Base-by-base conservation (phyloP, 2,329 filamentous ascomycete genomes). In the Pleoardoris graminearum region DNA sequence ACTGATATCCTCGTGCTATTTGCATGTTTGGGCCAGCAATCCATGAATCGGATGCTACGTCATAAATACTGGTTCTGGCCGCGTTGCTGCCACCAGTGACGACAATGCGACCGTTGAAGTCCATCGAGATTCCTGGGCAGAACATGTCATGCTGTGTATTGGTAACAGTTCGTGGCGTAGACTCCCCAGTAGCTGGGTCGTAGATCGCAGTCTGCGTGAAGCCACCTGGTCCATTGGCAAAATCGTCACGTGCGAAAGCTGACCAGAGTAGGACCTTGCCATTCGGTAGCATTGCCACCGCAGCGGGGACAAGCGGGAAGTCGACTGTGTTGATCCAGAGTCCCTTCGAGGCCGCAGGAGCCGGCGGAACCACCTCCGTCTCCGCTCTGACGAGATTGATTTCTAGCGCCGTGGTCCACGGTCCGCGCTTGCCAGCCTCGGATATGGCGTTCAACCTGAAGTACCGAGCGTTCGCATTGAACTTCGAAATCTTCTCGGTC, bases 1-100 rank as follows among this genome's bases (percentile, higher is more conserved):
- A 68, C 45, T 85, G 82, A 41, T 80, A 85, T 78, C 83, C 85
- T 53, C 85, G 83, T 7, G 81, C 80, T 30, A 82, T 72, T 58
- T 83, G 75, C 78, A 84, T 83, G 3, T 75, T 66, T 32, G 70
- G 74, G 0, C 80, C 72, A 11, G 67, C 57, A 0, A 68, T 77
- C 82, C 82, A 86, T 2, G 66, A 64, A 36, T 80, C 73, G 4
- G 68, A 60, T 1, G 54, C 61, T 1, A 78, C 74, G 52, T 81
- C 53, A 43, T 68, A 70, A 16, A 69, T 60, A 48, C 77, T 82
- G 1, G 79, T 81, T 36, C 76, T 76, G 5, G 70, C 63, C 6
- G 78, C 77, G 49, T 78, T 74, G 21, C 77, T 76, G 1, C 83
- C 83, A 5, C 84, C 83, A 0, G 78, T 80, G 6, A 86, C 77